Conservation (phyloP, 2,329 filamentous ascomycete genomes). For the Colletotrichum cuscutae region DNA sequence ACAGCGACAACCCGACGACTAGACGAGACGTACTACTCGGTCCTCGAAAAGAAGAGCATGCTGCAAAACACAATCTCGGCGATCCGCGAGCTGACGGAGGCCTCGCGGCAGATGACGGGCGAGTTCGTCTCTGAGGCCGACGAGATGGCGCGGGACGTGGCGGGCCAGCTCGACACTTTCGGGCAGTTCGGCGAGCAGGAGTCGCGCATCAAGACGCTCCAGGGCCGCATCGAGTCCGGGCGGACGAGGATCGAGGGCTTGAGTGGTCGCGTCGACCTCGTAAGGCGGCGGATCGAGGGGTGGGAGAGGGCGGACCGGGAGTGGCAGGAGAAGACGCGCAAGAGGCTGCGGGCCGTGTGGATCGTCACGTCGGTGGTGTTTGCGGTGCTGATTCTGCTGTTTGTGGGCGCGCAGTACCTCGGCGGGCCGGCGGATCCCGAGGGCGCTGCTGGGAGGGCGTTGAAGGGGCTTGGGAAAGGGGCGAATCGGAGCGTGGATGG, state of each 20-base stretch:
- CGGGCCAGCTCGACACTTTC: slow-evolving; percentile 68
- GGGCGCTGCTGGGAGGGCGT: neutral
- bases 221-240: slow-evolving; percentile 69
- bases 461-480: slow-evolving; percentile 7
- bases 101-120: slow-evolving; percentile 66
- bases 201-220: slow-evolving; percentile 68
- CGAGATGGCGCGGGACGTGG: slow-evolving; percentile 69
- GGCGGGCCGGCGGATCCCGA: slow-evolving; percentile 8
- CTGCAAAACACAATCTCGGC: slow-evolving; percentile 73
- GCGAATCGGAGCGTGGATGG: slow-evolving; percentile 5
- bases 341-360: slow-evolving; percentile 72
- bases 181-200: slow-evolving; percentile 74
- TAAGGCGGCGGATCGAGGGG: slow-evolving; percentile 71
- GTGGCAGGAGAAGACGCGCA: slow-evolving; percentile 75
- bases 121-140: slow-evolving; percentile 70
- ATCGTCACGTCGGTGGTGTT: slow-evolving; percentile 62
- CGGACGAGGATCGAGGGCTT: slow-evolving; percentile 69
- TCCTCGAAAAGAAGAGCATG: slow-evolving; percentile 74
- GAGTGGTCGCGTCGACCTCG: slow-evolving; percentile 71
- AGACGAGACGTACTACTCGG: slow-evolving; percentile 79
- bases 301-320: slow-evolving; percentile 75
- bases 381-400: slow-evolving; percentile 59
- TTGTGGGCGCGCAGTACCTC: slow-evolving; percentile 48
- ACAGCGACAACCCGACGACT: slow-evolving; percentile 71
- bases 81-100: slow-evolving; percentile 73